Evolutionary conservation across 2,329 filamentous ascomycete genomes (phyloP), one percentile per base, ranked within the genome.

Genomic region (Alternaria dauci): DNA sequence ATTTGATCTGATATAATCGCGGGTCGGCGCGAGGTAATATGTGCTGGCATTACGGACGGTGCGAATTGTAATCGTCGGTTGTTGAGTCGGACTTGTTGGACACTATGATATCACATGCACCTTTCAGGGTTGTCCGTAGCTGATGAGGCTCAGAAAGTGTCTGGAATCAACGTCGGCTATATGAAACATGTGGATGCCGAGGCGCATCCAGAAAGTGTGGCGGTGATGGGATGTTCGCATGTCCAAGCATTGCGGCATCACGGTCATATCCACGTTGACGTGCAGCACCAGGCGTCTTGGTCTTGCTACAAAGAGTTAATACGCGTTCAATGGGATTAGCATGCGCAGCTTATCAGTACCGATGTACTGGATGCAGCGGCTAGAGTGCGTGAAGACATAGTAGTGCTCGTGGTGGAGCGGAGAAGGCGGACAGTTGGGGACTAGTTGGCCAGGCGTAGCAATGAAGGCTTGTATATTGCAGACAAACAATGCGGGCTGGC

Each of bases 11-110:
- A 52, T 30, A 47, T 52, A 32, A 18, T 42, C 16, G 55, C 58
- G 52, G 61, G 58, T 39, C 55, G 58, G 58, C 43, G 48, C 55
- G 61, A 63, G 52, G 54, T 47, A 53, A 12, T 34, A 41, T 60
- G 28, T 46, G 25, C 46, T 25, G 20, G 20, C 30, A 36, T 36
- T 30, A 16, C 43, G 36, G 26, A 20, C 18, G 54, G 26, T 30
- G 23, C 41, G 30, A 39, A 57, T 23, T 28, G n/a, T 11, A 25
- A 20, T 32, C 36, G 32, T 26, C 48, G 26, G 23, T 25, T 30
- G 18, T 42, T 42, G 18, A 14, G 11, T 23, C 39, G 18, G 39
- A 14, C 18, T 42, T 18, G 20, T 42, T 18, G 20, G 23, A 23
- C 39, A 5, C 5, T 42, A 1, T 25, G 16, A 48, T 18, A 36